Conservation (phyloP, 805 yeast genomes). For the Saturnispora besseyi region DNA sequence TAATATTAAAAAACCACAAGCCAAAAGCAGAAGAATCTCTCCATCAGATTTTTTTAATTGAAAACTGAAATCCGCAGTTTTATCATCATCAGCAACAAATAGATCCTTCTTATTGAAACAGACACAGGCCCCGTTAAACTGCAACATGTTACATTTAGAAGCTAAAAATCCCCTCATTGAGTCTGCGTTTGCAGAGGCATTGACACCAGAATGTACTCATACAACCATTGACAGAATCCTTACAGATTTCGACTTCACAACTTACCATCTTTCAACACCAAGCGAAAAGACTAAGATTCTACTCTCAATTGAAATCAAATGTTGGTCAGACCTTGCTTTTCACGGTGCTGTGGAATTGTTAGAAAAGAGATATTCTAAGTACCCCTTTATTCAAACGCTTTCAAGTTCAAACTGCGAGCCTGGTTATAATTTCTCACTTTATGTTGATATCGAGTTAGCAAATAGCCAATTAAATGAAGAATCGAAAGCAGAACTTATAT, state of each 20-base stretch:
- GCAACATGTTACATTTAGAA: constrained; percentile 71
- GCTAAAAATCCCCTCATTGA: constrained; percentile 75
- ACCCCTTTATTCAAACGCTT: constrained; percentile 29
- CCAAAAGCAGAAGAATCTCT: too few relatives aligned
- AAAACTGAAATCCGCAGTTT: not conserved
- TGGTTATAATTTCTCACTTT: constrained; percentile 75
- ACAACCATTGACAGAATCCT: constrained; percentile 72
- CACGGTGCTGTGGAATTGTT: constrained; percentile 57
- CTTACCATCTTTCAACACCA: constrained; percentile 87
- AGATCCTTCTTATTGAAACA: not conserved
- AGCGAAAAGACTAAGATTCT: constrained; percentile 57
- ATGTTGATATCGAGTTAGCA: constrained; percentile 41
- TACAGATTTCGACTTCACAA: constrained; percentile 93
- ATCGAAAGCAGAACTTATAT: constrained; percentile 42
- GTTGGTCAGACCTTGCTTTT: constrained; percentile 62
- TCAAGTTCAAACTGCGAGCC: constrained; percentile 43
- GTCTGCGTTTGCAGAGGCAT: constrained; percentile 68
- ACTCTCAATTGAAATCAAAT: constrained; percentile 63
- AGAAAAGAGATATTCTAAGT: constrained; percentile 40
- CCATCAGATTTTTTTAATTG: too few relatives aligned
- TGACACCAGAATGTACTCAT: constrained; percentile 39
- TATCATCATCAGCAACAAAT: not conserved
- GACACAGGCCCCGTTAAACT: too few relatives aligned
- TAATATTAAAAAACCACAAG: too few relatives aligned
- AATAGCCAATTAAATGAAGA: constrained; percentile 31